These are phyloP conservation scores for Crepidotus variabilis DNA, from an alignment of 768 basidiomycete species.

Conservation along the genomic window DNA sequence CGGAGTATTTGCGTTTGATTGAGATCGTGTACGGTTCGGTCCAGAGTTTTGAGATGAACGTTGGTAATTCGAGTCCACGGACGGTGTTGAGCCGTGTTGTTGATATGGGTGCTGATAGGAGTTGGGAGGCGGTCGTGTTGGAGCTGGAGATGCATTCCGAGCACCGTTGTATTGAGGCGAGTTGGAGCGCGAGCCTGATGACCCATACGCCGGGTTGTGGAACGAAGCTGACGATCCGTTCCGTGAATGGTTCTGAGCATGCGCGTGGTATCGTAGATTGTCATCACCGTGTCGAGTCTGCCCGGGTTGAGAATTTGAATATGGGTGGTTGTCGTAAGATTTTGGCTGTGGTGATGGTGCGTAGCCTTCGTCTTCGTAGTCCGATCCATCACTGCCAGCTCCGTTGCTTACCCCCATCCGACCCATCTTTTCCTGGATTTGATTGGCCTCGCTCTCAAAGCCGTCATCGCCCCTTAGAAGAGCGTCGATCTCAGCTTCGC, in stretches of 20 bases:
- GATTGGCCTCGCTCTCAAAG: constrained; percentile 28
- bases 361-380: constrained; percentile 61
- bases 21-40: constrained; percentile 48
- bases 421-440: constrained; percentile 49
- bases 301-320: constrained; percentile 25
- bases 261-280: constrained; percentile 35
- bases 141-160: constrained; percentile 28
- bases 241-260: constrained; percentile 48
- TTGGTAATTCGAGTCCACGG: constrained; percentile 41
- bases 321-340: constrained; percentile 36
- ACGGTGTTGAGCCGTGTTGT: constrained; percentile 32
- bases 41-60: constrained; percentile 51
- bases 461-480: constrained; percentile 41
- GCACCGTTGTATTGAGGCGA: constrained; percentile 36
- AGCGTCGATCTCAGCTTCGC: constrained; percentile 54
- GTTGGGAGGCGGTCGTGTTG: constrained; percentile 26
- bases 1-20: constrained; percentile 60
- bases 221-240: constrained; percentile 47
- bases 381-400: constrained; percentile 54
- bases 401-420: constrained; percentile 45
- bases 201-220: constrained; percentile 28
- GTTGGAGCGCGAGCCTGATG: constrained; percentile 33
- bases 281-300: constrained; percentile 36
- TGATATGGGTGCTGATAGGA: constrained; percentile 20
- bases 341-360: constrained; percentile 39